phyloP scores from a whole-genome alignment of 371 early-diverging fungal genomes.

The Rhizomucor miehei region DNA sequence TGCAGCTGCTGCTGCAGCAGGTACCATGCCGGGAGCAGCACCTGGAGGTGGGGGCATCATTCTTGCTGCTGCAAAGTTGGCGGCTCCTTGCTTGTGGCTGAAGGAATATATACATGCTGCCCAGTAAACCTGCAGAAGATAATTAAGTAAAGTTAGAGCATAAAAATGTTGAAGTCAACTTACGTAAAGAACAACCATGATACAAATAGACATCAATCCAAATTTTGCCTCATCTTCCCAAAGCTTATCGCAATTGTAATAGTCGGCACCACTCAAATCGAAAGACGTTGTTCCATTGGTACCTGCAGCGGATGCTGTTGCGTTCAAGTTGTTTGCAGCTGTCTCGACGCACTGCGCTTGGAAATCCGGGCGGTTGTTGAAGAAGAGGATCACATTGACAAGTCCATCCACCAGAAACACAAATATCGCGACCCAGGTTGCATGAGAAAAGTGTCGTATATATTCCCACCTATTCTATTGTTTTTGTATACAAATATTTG shows the following conservation, averaged over 20 bases:
- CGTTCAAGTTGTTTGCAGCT: conserved; percentile 7
- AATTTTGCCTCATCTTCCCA: conserved; percentile 50
- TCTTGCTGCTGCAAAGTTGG: background rate
- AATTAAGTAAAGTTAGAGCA: background rate
- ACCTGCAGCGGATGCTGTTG: background rate
- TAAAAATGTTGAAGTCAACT: conserved; percentile 4
- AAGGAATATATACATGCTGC: conserved; percentile 40
- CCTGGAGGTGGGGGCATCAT: conserved; percentile 10
- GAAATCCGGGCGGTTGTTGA: conserved; percentile 21
- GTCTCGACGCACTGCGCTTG: conserved; percentile 25
- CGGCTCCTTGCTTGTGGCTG: conserved; percentile 23
- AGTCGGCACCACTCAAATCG: conserved; percentile 18
- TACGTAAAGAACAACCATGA: conserved; percentile 43
- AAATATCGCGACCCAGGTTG: conserved; percentile 20
- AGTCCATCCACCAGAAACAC: conserved; percentile 26
- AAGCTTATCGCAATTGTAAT: conserved; percentile 39
- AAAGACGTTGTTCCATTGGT: background rate
- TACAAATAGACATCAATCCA: conserved; percentile 25
- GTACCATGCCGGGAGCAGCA: background rate
- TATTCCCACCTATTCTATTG: conserved; percentile 15
- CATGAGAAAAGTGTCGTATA: conserved; percentile 14
- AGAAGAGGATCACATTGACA: conserved; percentile 33
- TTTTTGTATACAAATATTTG: conserved; percentile 11
- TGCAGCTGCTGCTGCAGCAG: conserved; percentile 4
- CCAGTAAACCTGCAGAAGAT: conserved; percentile 36